phyloP scores from a whole-genome alignment of 164 flowering plant species.

The Paratinospora sagittata region DNA sequence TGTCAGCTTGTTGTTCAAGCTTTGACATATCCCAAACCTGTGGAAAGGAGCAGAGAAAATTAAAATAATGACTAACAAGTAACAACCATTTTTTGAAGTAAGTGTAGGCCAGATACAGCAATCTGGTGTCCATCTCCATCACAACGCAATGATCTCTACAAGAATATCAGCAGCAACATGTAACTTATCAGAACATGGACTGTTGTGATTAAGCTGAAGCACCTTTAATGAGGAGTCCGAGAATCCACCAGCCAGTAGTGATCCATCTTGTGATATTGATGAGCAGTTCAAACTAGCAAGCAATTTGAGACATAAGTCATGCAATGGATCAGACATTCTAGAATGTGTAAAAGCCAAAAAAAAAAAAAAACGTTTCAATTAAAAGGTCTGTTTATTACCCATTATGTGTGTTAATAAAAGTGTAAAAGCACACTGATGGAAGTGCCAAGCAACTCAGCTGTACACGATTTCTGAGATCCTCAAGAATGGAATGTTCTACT shows the following conservation, averaged over 20 bases:
- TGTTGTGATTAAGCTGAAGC: neutral
- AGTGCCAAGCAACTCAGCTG: slow-evolving; percentile 72
- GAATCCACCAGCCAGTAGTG: slow-evolving; percentile 97
- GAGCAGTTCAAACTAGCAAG: slow-evolving; percentile 70
- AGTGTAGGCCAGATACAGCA: neutral
- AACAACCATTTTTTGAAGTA: neutral
- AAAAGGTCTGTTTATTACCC: slow-evolving; percentile 36
- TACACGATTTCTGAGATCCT: slow-evolving; percentile 89
- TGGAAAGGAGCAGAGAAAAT: slow-evolving; percentile 5
- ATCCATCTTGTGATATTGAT: slow-evolving; percentile 92
- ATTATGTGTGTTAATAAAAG: slow-evolving; percentile 85
- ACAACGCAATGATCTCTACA: neutral
- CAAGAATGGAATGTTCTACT: slow-evolving; percentile 82
- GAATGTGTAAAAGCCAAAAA: neutral
- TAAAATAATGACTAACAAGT: neutral
- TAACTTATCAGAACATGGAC: neutral
- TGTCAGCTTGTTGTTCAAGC: slow-evolving; percentile 56
- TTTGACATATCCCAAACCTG: slow-evolving; percentile 99
- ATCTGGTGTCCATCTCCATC: neutral
- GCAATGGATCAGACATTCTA: neutral
- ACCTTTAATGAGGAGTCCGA: slow-evolving; percentile 98
- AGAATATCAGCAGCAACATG: neutral
- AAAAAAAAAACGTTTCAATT: neutral
- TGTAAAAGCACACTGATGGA: slow-evolving; percentile 93
- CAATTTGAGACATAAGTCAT: slow-evolving; percentile 13